Base-by-base conservation (phyloP, 768 basidiomycete species). In the Paxillus involutus region DNA sequence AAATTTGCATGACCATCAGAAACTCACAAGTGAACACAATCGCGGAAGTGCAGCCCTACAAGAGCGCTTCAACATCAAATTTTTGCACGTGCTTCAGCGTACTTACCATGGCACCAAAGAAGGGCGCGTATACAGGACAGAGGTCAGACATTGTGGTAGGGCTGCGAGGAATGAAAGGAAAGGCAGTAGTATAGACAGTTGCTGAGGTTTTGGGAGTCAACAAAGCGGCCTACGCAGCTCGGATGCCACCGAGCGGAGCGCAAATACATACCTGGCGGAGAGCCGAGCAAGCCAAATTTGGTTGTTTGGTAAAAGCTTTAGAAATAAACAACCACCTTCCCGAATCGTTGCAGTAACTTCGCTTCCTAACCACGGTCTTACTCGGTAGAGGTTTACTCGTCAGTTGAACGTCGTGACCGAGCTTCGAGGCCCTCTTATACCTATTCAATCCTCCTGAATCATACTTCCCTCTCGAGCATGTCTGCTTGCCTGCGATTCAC, bases 11-110 rank as follows among this genome's bases (percentile, higher is more conserved):
- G 26, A 3, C 9, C n/a, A 26, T 17, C 19, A 4, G 29, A 16
- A 36, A 72, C 92, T 80, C 66, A 95, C 96, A 95, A 63, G 95
- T 97, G 76, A 99, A 97, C 70, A 96, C 91, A 70, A 98, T 98
- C 58, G 96, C 94, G 68, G 88, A 86, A 52, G 95, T 93, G 80
- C 93, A 96, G 62, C 96, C 96, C 94, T 95, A 68, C 35, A 57
- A 48, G 6, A 44, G 12, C 17, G 16, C 7, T 48, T 68, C 43
- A 65, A 56, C 47, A 24, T 46, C 51, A 17, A 55, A 17, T 29
- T 17, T 17, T 17, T 17, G 19, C 14, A 48, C 19, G 39, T 26
- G 29, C 45, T 45, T 29, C 33, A 4, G 9, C 5, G 17, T 12
- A 73, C 88, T 69, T 60, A 91, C 94, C 91, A 97, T 94, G 53